Conservation (phyloP, 495 filamentous ascomycete species). For the Recurvomyces mirabilis region DNA sequence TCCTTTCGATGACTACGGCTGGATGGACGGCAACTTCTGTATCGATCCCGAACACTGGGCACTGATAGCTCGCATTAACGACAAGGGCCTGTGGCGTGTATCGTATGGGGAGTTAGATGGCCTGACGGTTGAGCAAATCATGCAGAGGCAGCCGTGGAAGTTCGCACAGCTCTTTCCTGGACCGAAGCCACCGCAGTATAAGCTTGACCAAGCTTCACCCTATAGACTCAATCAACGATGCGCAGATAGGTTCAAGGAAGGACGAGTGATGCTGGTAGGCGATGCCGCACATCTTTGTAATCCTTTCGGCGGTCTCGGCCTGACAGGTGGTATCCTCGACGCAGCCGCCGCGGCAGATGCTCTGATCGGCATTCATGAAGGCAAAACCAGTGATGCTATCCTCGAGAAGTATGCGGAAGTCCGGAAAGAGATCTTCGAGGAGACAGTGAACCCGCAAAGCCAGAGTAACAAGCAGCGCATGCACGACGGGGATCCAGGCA, state of each 20-base stretch:
- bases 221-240: conserved; percentile 13
- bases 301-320: conserved; percentile 20
- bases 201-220: conserved; percentile 7
- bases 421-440: conserved; percentile 14
- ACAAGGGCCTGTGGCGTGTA: conserved; percentile 17
- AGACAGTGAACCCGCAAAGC: conserved; percentile 18
- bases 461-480: conserved; percentile 12
- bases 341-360: conserved; percentile 9
- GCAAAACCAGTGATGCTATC: conserved; percentile 12
- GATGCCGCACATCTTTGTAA: conserved; percentile 19
- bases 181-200: conserved; percentile 4
- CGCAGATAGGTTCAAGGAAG: conserved; percentile 7
- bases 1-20: conserved; percentile 20
- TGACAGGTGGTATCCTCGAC: conserved; percentile 14
- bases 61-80: conserved; percentile 17
- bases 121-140: conserved; percentile 5
- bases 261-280: conserved; percentile 10
- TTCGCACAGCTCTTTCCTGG: conserved; percentile 12
- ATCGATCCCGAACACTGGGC: conserved; percentile 23
- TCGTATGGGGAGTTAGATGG: conserved; percentile 14
- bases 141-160: conserved; percentile 8
- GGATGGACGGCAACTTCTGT: conserved; percentile 16
- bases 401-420: conserved; percentile 20
- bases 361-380: conserved; percentile 13
- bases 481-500: conserved; percentile 13